Base-by-base conservation (phyloP, 768 basidiomycete species). In the Melanogaster broomeanus region DNA sequence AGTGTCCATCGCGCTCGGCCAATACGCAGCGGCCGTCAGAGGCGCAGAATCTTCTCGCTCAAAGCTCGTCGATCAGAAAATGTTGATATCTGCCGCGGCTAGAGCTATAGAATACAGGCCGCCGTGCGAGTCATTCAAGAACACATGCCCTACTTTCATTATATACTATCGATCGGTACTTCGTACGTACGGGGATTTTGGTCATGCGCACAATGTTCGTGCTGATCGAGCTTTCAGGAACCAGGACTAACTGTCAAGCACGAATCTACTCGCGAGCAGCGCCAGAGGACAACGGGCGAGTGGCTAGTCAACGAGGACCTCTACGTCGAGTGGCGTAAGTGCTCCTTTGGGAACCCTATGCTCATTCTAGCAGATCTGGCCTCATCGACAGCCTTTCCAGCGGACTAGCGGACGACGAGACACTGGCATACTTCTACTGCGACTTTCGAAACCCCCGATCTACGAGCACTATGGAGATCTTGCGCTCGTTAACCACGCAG, bases 351-450 rank as follows among this genome's bases (percentile, higher is more conserved):
- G 16, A 25, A 24, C 11, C 21, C 16, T 4, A 24, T 8, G 6
- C 7, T 42, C 10, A 25, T 22, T 30, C 19, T 34, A n/a, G 16
- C 31, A 54, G 48, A 2, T 49, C 51, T 3, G 18, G 25, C 3
- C 8, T 49, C 15, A 31, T 56, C 25, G 33, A 52, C 15, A 5
- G 52, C 8, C 4, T 45, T 24, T 35, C 4, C 3, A 18, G 15
- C 7, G 15, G 16, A 24, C 33, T 34, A 11, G 10, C 7, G 6
- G 21, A 39, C 2, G 9, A 27, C 34, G 34, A 51, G 18, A 30
- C 34, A 11, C 13, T 56, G 13, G 48, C 28, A 6, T 53, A 56
- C 31, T 56, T 56, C 22, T 52, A 56, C 34, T 56, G 47, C 25
- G 48, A 56, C 33, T 56, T 56, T 31, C 39, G 51, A 16, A 37